Conservation (phyloP, 2,329 filamentous ascomycete genomes). For the Penicillium janthinellum region DNA sequence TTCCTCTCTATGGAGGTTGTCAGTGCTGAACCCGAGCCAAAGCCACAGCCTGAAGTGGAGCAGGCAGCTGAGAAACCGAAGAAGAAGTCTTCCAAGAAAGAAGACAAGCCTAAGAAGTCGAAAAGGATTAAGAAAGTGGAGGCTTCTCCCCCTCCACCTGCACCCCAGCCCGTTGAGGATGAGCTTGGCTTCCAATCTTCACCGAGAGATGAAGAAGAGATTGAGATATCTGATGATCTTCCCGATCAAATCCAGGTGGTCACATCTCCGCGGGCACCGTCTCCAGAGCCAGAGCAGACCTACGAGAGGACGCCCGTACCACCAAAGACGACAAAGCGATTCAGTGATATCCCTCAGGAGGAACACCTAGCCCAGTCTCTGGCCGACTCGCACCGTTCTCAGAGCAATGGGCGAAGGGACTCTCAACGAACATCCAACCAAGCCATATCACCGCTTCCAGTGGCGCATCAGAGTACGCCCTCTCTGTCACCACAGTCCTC, state of each 20-base stretch:
- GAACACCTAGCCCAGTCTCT: slow-evolving; percentile 37
- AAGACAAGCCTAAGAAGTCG: slow-evolving; percentile 26
- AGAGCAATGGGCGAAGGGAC: slow-evolving; percentile 12
- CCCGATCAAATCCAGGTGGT: slow-evolving; percentile 26
- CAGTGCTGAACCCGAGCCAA: slow-evolving; percentile 30
- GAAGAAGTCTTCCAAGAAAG: slow-evolving; percentile 31
- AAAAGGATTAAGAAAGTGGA: slow-evolving; percentile 37
- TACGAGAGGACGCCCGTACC: slow-evolving; percentile 33
- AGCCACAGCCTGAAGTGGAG: slow-evolving; percentile 33
- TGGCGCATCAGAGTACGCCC: slow-evolving; percentile 52
- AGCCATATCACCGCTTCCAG: slow-evolving; percentile 32
- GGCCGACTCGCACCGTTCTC: slow-evolving; percentile 28
- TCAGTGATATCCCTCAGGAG: slow-evolving; percentile 42
- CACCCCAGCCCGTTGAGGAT: slow-evolving; percentile 7
- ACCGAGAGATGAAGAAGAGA: slow-evolving; percentile 19
- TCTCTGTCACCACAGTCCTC: slow-evolving; percentile 74
- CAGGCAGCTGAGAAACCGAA: slow-evolving; percentile 20
- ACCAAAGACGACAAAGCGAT: slow-evolving; percentile 40
- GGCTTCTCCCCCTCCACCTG: slow-evolving; percentile 14
- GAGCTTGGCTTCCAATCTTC: slow-evolving; percentile 10
- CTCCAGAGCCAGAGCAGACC: slow-evolving; percentile 16
- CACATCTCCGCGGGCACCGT: slow-evolving; percentile 19
- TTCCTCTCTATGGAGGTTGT: slow-evolving; percentile 34
- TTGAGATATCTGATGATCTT: slow-evolving; percentile 22
- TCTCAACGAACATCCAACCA: slow-evolving; percentile 15